Evolutionary conservation across 805 yeast genomes (phyloP).

Genomic region (Wickerhamiella kazuoi): DNA sequence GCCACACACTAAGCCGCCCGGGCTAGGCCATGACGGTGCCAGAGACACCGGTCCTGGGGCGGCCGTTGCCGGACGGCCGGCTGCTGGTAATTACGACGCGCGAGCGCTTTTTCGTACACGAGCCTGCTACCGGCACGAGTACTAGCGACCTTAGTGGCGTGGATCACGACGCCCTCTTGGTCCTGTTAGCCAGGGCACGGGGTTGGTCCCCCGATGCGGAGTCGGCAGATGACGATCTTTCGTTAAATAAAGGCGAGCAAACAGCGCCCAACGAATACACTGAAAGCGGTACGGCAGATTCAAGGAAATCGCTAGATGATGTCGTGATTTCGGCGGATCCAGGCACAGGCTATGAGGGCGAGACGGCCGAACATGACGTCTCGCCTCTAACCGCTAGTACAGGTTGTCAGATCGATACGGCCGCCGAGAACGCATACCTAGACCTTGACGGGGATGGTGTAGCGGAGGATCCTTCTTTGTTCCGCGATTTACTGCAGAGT

Average conservation of each 20-base stretch:
- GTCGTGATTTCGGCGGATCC: too few species aligned
- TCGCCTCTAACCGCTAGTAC: neutral
- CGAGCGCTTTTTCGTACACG: neutral
- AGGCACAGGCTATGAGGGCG: too few species aligned
- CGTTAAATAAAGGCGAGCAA: too few species aligned
- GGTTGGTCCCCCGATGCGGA: too few species aligned
- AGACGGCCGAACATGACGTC: neutral
- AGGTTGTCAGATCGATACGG: too few species aligned
- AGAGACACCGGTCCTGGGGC: neutral
- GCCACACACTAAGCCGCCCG: neutral
- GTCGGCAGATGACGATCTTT: too few species aligned
- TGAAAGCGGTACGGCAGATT: too few species aligned
- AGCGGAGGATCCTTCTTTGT: too few species aligned
- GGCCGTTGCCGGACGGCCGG: neutral
- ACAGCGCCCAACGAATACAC: too few species aligned
- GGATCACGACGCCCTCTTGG: neutral
- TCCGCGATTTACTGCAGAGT: slow-evolving; percentile 23
- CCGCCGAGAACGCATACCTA: slow-evolving; percentile 1
- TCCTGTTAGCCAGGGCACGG: slow-evolving; percentile 1
- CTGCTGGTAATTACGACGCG: neutral
- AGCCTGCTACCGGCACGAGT: neutral
- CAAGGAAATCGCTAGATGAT: too few species aligned
- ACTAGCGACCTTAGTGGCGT: neutral
- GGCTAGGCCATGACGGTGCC: neutral
- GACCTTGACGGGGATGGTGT: too few species aligned